Evolutionary conservation across 2,329 filamentous ascomycete genomes (phyloP), one percentile per base, ranked within the genome.

Genomic region (Mycosphaerelloides madeirae): DNA sequence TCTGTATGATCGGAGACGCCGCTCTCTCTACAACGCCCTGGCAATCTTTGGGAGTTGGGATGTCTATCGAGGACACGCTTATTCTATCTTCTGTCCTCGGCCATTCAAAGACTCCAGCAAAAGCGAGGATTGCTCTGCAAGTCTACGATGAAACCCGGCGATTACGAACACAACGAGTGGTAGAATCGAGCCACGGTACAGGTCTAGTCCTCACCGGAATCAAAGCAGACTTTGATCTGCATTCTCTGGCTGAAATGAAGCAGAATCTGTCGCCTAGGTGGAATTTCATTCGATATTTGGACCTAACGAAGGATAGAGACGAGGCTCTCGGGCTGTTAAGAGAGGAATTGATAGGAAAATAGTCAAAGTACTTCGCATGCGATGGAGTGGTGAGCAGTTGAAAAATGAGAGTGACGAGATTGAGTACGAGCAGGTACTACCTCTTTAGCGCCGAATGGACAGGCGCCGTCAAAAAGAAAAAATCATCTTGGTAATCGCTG

Each of bases 271-370:
- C 37, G 6, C 33, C 29, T 11, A 36, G 46, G 25, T 49, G 46
- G 43, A 43, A 49, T 15, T 49, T 49, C 28, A 49, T 44, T 13
- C 18, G 42, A 15, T 43, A 43, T 25, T 46, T 33, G 29, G 49
- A 52, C 20, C 41, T 39, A 16, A 34, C 16, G 25, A 49, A 46
- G 31, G 43, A 33, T 16, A 41, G 46, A 38, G 46, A 49, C 11
- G 37, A 44, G 14, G 49, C 46, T 16, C 31, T 44, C 29, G 22
- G 38, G 31, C 19, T 40, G 32, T 37, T 52, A 18, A 33, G 41
- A 20, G 20, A n/a, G 33, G 28, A 29, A 29, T 29, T 29, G 28
- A n/a, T n/a, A n/a, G n/a, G n/a, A n/a, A n/a, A n/a, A n/a, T n/a
- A n/a, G n/a, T n/a, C n/a, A n/a, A n/a, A n/a, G n/a, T n/a, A n/a